Base-by-base conservation (phyloP, 164 flowering plant species). In the Magnolia changhungtana region DNA sequence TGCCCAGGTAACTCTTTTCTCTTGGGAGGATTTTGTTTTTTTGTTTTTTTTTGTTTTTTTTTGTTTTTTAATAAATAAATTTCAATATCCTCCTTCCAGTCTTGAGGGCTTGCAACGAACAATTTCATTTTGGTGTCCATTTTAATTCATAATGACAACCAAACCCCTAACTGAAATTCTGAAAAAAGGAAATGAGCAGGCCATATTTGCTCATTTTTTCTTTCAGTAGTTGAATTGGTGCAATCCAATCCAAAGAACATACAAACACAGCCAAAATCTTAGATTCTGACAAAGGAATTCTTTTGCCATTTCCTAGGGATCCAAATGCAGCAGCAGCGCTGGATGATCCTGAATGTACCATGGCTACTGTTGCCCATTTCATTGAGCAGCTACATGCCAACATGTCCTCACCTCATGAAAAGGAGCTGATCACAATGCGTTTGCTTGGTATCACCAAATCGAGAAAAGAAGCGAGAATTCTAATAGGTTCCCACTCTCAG, bases 301-400 rank as follows among this genome's bases (percentile, higher is more conserved):
- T 10, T 13, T 73, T 24, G 58, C 51, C 71, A 13, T 49, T 58
- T 71, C 27, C 88, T 92, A 16, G 98, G 89, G 91, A 87, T 72
- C 76, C 80, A 74, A 84, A 88, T 92, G 95, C 81, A 83, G 58
- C 80, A 71, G 20, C 79, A 59, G 88, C 67, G 74, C 83, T 86
- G 91, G 95, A 89, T 78, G 93, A 91, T 81, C 80, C 87, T 68
- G 96, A 92, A 50, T 67, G 67, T 77, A 88, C 88, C 51, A 84
- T 87, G 90, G 86, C 93, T 21, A 87, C 85, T 7, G 91, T 94
- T 81, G 95, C 95, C 83, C 84, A 84, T 24, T 80, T 88, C 77
- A 67, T 94, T 78, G 98, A 94, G 87, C 93, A 90, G 87, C 85
- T 94, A 55, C 98, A 88, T 81, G 86, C 91, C 71, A 90, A 81